Conservation (phyloP, 2,329 filamentous ascomycete species). For the Fusarium tuaranense region DNA sequence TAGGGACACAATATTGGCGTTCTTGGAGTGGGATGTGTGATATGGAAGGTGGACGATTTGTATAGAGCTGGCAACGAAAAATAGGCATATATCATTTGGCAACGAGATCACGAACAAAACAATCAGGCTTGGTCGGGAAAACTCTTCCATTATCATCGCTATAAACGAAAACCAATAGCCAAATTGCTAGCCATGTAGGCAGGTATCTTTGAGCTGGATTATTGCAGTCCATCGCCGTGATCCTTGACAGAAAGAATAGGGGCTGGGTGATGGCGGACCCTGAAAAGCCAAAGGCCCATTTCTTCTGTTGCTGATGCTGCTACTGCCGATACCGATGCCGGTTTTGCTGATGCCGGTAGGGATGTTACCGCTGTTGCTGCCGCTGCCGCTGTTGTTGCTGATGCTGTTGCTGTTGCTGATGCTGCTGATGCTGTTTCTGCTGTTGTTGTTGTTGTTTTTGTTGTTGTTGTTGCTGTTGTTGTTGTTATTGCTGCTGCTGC, state of each 20-base stretch:
- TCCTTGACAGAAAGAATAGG: not conserved
- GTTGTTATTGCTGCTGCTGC: not conserved
- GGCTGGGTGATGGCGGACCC: not conserved
- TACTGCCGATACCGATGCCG: too few species aligned
- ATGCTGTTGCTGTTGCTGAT: not conserved
- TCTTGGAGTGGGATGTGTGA: not conserved
- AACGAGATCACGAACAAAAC: conserved; percentile 28
- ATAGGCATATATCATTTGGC: conserved; percentile 20
- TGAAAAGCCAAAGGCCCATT: too few species aligned
- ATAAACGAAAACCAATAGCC: too few species aligned
- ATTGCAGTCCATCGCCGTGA: too few species aligned
- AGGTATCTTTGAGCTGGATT: too few species aligned
- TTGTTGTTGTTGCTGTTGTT: not conserved
- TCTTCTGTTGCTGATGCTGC: too few species aligned
- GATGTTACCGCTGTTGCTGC: too few species aligned
- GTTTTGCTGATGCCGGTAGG: too few species aligned
- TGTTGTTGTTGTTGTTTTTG: not conserved
- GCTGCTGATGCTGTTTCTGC: not conserved
- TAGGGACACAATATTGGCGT: conserved; percentile 21
- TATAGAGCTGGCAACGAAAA: conserved; percentile 7
- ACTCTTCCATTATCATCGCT: not conserved
- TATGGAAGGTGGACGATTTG: conserved; percentile 3
- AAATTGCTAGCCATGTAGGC: too few species aligned
- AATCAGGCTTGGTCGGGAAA: not conserved
- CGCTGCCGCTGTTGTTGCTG: not conserved